Percentiles rank a stretch among this genome's conserved stretches.
These are phyloP conservation scores for Lactifluus volemus DNA, from an alignment of 768 basidiomycete genomes.

Conservation along the genomic window DNA sequence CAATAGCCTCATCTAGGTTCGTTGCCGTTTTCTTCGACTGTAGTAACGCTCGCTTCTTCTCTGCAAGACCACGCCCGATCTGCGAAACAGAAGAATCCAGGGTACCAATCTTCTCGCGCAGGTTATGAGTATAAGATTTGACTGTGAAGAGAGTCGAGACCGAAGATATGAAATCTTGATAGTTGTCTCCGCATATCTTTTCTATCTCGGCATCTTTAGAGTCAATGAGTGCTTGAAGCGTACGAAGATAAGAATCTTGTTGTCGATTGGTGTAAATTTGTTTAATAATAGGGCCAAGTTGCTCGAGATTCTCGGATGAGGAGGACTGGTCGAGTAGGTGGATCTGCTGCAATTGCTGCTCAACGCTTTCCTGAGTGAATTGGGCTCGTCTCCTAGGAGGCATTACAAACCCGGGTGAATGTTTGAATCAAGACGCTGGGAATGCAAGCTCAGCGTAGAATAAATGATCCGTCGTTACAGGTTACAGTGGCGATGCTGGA, in stretches of 20 bases:
- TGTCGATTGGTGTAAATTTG: conserved; percentile 83
- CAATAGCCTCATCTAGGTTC: conserved; percentile 95
- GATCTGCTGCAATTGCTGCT: conserved; percentile 87
- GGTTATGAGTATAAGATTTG: conserved; percentile 90
- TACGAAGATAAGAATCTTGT: conserved; percentile 84
- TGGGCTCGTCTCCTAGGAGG: conserved; percentile 61
- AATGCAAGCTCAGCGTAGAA: too few species aligned
- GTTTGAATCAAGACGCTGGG: too few species aligned
- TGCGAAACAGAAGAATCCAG: conserved; percentile 84
- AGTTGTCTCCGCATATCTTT: conserved; percentile 90
- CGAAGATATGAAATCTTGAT: conserved; percentile 95
- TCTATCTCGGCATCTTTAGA: conserved; percentile 96
- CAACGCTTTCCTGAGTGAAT: conserved; percentile 77
- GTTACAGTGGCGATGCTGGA: not conserved
- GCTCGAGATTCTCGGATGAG: conserved; percentile 89
- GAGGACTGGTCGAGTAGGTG: conserved; percentile 83
- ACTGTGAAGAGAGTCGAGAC: conserved; percentile 95
- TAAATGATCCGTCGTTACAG: not conserved
- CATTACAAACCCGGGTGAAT: conserved; percentile 33
- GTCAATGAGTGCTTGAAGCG: conserved; percentile 79
- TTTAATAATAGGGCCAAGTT: conserved; percentile 90
- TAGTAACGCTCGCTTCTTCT: conserved; percentile 86
- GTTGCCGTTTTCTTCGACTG: conserved; percentile 89
- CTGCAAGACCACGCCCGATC: conserved; percentile 78
- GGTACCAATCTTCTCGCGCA: conserved; percentile 85